phyloP scores from a whole-genome alignment of 2,329 filamentous ascomycete genomes.

The Herpomyces periplanetae region DNA sequence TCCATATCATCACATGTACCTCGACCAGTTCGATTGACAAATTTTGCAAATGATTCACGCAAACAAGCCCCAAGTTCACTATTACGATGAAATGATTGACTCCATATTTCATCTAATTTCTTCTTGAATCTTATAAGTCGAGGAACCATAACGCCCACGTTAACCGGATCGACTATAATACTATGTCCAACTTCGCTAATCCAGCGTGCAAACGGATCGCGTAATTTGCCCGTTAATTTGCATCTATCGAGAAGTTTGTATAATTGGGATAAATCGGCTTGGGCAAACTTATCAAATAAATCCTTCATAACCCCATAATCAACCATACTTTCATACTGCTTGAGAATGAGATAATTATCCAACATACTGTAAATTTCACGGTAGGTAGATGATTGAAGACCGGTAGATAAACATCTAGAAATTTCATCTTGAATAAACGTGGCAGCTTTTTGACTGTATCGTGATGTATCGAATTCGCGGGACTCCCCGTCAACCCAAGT shows the following conservation, averaged over 20 bases:
- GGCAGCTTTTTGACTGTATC: conserved; percentile 31
- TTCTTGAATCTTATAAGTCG: conserved; percentile 43
- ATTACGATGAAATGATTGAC: conserved; percentile 32
- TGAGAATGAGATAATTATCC: conserved; percentile 27
- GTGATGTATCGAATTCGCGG: conserved; percentile 19
- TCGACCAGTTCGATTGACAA: conserved; percentile 65
- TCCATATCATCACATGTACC: conserved; percentile 28
- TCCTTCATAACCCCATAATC: conserved; percentile 24
- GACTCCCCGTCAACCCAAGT: conserved; percentile 27
- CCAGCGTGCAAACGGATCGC: conserved; percentile 32
- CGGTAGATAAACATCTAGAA: conserved; percentile 33
- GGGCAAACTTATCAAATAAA: conserved; percentile 27
- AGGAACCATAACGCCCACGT: conserved; percentile 49
- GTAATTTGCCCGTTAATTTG: conserved; percentile 25
- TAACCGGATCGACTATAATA: conserved; percentile 42
- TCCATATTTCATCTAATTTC: conserved; percentile 33
- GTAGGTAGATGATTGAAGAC: conserved; percentile 46
- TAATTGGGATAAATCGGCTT: conserved; percentile 27
- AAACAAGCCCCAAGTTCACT: conserved; percentile 37
- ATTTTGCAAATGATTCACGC: conserved; percentile 45
- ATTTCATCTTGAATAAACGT: conserved; percentile 29
- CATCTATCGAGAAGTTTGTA: conserved; percentile 38
- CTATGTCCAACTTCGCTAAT: conserved; percentile 29
- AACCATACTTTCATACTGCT: conserved; percentile 22
- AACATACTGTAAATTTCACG: conserved; percentile 30